These are phyloP conservation scores for Phytophthora hybrid DNA, from an alignment of 352 stramenopile species.

Conservation along the genomic window DNA sequence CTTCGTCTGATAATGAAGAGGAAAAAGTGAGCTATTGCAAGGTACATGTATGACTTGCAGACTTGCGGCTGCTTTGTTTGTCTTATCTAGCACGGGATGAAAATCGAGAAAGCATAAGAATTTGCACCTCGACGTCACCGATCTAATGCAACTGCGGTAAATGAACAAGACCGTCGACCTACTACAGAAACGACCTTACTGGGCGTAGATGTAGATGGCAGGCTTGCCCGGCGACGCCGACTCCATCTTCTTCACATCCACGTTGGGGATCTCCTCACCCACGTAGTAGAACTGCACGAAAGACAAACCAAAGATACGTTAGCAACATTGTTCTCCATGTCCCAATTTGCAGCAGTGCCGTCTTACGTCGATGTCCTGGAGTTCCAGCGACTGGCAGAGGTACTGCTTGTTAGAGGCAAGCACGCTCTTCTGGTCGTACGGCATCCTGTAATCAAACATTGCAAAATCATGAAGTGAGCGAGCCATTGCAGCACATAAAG, in stretches of 20 bases:
- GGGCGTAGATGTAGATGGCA: slow-evolving; percentile 73
- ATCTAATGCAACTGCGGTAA: slow-evolving; percentile 34
- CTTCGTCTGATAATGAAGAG: not conserved
- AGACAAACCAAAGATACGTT: slow-evolving; percentile 8
- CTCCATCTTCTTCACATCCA: slow-evolving; percentile 88
- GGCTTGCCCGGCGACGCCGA: slow-evolving; percentile 84
- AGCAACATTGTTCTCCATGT: not conserved
- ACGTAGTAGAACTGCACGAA: slow-evolving; percentile 79
- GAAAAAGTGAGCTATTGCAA: slow-evolving; percentile 15
- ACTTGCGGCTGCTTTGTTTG: slow-evolving; percentile 1
- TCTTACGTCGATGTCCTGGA: slow-evolving; percentile 83
- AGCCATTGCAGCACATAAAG: slow-evolving; percentile 8
- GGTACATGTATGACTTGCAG: slow-evolving; percentile 31
- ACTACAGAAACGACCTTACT: slow-evolving; percentile 42
- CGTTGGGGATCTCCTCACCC: slow-evolving; percentile 72
- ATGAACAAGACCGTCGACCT: slow-evolving; percentile 3
- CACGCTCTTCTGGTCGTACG: slow-evolving; percentile 96
- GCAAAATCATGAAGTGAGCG: slow-evolving; percentile 23
- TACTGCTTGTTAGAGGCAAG: slow-evolving; percentile 94
- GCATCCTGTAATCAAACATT: slow-evolving; percentile 67
- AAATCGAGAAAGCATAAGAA: slow-evolving; percentile 4
- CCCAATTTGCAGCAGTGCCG: not conserved
- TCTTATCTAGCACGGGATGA: slow-evolving; percentile 26
- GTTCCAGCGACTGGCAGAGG: slow-evolving; percentile 87
- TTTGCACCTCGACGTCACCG: slow-evolving; percentile 9